Evolutionary conservation across 1,139 yeast genomes (phyloP).

Genomic region (Blastobotrys illinoisensis): DNA sequence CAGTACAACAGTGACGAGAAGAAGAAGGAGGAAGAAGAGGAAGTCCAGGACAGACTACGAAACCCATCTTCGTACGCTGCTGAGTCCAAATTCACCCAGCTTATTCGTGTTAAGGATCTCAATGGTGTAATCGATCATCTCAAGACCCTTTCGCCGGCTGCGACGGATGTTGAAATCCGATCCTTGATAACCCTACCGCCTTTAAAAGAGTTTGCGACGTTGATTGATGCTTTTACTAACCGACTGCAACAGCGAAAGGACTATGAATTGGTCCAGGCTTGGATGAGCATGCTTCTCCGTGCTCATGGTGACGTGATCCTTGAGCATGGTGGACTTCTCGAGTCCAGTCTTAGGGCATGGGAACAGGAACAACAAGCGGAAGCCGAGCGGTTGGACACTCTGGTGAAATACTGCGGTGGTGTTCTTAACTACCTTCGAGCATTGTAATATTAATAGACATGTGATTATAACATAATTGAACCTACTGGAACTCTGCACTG

Average conservation of each 20-base stretch:
- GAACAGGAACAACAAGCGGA: slow-evolving; percentile 40
- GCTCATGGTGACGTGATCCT: slow-evolving; percentile 80
- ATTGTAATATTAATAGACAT: slow-evolving; percentile 5
- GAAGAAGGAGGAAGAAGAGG: slow-evolving; percentile 12
- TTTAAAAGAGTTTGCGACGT: slow-evolving; percentile 55
- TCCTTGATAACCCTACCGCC: slow-evolving; percentile 64
- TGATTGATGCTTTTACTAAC: slow-evolving; percentile 57
- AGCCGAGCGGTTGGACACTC: slow-evolving; percentile 53
- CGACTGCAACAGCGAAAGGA: slow-evolving; percentile 57
- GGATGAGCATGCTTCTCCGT: slow-evolving; percentile 67
- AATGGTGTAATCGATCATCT: slow-evolving; percentile 49
- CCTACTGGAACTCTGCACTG: neutral
- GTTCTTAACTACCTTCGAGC: slow-evolving; percentile 57
- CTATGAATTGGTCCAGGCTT: slow-evolving; percentile 70
- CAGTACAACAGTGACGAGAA: slow-evolving; percentile 43
- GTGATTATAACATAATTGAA: neutral
- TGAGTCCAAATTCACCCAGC: slow-evolving; percentile 70
- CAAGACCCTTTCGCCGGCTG: slow-evolving; percentile 65
- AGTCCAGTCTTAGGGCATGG: slow-evolving; percentile 46
- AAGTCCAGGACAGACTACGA: slow-evolving; percentile 42
- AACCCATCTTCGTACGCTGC: slow-evolving; percentile 45
- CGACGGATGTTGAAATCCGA: slow-evolving; percentile 80
- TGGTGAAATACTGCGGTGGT: slow-evolving; percentile 80
- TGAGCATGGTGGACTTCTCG: slow-evolving; percentile 19
- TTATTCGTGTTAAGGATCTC: slow-evolving; percentile 51